Evolutionary conservation across 2,329 filamentous ascomycete genomes (phyloP).

Genomic region (Ophiostoma ulmi): DNA sequence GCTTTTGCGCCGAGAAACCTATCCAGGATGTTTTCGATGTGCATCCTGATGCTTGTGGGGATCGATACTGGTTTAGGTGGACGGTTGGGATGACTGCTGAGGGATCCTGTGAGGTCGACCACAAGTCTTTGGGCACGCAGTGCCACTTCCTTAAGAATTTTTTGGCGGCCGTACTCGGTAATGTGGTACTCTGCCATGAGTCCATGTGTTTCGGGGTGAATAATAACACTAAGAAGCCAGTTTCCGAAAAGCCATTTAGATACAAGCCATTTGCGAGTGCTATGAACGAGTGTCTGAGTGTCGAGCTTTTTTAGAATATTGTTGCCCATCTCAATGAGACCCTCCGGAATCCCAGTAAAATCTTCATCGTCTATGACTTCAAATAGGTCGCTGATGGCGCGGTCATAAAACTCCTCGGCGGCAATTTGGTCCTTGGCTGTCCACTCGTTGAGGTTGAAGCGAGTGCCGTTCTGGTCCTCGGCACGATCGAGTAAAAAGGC

Average conservation of each 20-base stretch:
- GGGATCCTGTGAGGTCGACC: conserved; percentile 57
- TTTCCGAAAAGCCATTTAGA: conserved; percentile 89
- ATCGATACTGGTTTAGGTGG: conserved; percentile 49
- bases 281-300: conserved; percentile 54
- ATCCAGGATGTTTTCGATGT: conserved; percentile 66
- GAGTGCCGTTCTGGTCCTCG: conserved; percentile 68
- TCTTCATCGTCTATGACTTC: conserved; percentile 80
- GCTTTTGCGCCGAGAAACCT: conserved; percentile 55
- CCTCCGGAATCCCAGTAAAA: conserved; percentile 77
- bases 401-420: conserved; percentile 82
- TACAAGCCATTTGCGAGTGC: conserved; percentile 76
- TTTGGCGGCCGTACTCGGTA: conserved; percentile 82
- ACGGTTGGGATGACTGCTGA: conserved; percentile 18
- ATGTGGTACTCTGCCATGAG: conserved; percentile 88
- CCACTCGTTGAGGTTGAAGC: conserved; percentile 67
- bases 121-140: conserved; percentile 74
- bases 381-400: conserved; percentile 74
- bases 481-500: conserved; percentile 83
- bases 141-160: conserved; percentile 72
- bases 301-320: conserved; percentile 76
- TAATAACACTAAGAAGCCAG: conserved; percentile 77
- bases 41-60: conserved; percentile 57
- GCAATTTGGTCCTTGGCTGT: conserved; percentile 74
- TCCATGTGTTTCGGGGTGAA: conserved; percentile 76
- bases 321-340: conserved; percentile 76